Conservation (phyloP, 805 yeast species). For the Starmerella asiatica region DNA sequence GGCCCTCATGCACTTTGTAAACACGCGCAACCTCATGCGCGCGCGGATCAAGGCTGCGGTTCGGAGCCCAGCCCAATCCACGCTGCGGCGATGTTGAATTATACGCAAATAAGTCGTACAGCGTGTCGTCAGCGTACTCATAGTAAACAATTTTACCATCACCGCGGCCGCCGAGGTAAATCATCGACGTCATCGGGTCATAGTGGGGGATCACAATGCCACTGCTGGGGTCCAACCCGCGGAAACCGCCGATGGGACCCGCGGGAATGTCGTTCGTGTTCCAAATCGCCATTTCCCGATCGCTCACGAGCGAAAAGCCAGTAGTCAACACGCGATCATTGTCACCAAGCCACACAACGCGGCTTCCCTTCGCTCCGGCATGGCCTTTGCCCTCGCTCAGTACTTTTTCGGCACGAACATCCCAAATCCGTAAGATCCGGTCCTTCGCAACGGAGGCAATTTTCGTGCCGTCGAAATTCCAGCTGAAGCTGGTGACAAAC, state of each 20-base stretch:
- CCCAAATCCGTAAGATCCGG: constrained; percentile 84
- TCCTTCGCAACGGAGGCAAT: constrained; percentile 87
- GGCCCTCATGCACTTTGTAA: constrained; percentile 70
- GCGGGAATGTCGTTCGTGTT: constrained; percentile 55
- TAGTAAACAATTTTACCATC: constrained; percentile 94
- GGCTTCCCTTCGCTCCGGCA: constrained; percentile 78
- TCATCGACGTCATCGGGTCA: constrained; percentile 65
- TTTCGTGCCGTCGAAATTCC: constrained; percentile 77
- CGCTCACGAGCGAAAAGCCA: constrained; percentile 84
- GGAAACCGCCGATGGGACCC: constrained; percentile 85
- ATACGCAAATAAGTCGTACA: constrained; percentile 76
- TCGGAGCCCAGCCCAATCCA: constrained; percentile 86
- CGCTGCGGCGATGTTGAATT: constrained; percentile 87
- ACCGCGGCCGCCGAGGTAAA: constrained; percentile 92
- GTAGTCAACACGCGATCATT: constrained; percentile 78
- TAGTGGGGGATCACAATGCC: constrained; percentile 88
- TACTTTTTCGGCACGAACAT: constrained; percentile 58
- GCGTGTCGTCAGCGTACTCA: constrained; percentile 74
- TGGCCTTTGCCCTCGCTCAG: constrained; percentile 82
- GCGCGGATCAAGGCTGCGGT: constrained; percentile 58
- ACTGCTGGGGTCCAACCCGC: constrained; percentile 74
- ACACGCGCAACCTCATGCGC: constrained; percentile 75
- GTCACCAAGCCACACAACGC: constrained; percentile 85
- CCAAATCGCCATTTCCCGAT: constrained; percentile 94
- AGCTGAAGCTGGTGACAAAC: constrained; percentile 81